Percentiles rank a stretch among this genome's conserved stretches.
These are phyloP conservation scores for Chytriomyces sp. DNA, from an alignment of 192 early-diverging fungal species.

Conservation along the genomic window DNA sequence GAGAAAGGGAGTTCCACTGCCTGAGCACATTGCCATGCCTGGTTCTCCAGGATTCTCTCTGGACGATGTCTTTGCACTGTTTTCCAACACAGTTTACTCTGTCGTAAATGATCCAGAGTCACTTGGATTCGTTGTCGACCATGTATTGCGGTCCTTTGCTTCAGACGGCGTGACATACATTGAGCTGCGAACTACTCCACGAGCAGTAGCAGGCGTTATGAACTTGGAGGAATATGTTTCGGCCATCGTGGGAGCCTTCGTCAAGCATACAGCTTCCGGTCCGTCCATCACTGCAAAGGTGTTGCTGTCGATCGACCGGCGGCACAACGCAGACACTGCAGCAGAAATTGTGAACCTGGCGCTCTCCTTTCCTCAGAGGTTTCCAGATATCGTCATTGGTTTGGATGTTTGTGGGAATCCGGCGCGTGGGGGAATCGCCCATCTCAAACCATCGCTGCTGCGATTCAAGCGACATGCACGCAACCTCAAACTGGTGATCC, in stretches of 20 bases:
- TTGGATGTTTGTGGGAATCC: slow-evolving; percentile 26
- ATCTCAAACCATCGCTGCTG: slow-evolving; percentile 7
- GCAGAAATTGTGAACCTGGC: slow-evolving; percentile 13
- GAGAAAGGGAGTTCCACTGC: background rate
- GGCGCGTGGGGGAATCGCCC: slow-evolving; percentile 1
- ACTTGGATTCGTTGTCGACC: slow-evolving; percentile 14
- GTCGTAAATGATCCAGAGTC: background rate
- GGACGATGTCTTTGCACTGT: slow-evolving; percentile 6
- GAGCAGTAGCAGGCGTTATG: background rate
- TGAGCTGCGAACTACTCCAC: slow-evolving; percentile 24
- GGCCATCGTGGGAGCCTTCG: background rate
- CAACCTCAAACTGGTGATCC: slow-evolving; percentile 17
- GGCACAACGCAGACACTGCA: slow-evolving; percentile 11
- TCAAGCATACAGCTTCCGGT: no score
- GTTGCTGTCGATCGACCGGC: slow-evolving; percentile 21
- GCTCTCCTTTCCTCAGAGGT: background rate
- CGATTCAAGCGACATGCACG: background rate
- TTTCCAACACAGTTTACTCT: slow-evolving; percentile 1
- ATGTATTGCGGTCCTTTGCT: slow-evolving; percentile 3
- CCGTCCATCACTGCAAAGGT: background rate
- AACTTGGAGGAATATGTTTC: slow-evolving; percentile 2
- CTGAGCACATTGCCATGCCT: background rate
- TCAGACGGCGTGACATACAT: slow-evolving; percentile 7
- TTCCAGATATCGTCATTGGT: slow-evolving; percentile 17
- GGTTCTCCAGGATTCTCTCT: slow-evolving; percentile 1